Evolutionary conservation across 768 basidiomycete genomes (phyloP), one percentile per base, ranked within the genome.

Genomic region (Saitozyma podzolica): DNA sequence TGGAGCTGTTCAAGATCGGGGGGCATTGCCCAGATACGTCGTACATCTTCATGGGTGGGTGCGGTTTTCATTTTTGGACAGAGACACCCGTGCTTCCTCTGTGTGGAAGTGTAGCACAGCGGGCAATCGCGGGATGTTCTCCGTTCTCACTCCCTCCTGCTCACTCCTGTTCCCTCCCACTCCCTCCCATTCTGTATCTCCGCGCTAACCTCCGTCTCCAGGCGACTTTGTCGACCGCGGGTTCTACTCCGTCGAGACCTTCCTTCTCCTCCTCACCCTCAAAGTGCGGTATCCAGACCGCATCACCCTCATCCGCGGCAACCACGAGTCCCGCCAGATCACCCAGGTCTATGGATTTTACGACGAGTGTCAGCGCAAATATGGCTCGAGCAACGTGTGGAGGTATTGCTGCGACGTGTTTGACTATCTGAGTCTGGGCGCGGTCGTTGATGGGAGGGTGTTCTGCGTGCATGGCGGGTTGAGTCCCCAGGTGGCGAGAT

Each of bases 371-470:
- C 90, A 92, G 80, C 83, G 94, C 42, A 98, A 98, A 79, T 98
- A 96, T 73, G 94, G 94, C 4, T 87, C 85, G 71, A 87, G 86
- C 63, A 92, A 92, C 79, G 95, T 98, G 59, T 97, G 95, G 94
- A 82, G 95, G 67, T 96, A 92, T 87, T 97, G 94, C 80, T 97
- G 93, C 78, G 94, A 98, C 74, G 93, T 98, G 9, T 99, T 99
- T 70, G 95, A 98, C 78, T 97, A 96, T 80, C 86, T 98, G 52
- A 90, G 91, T 39, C 82, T 98, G 47, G 92, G 89, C 11, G 95
- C 95, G 16, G 87, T 98, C 69, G 92, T 98, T n/a, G 95, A 98
- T 77, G 95, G 93, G 8, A 84, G 90, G 62, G 94, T 97, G 61
- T 94, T 98, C 76, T 97, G 95, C 80, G 93, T 98, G 53, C 95